Evolutionary conservation across 164 flowering plant species (phyloP).

Genomic region (Kingdonia uniflora): DNA sequence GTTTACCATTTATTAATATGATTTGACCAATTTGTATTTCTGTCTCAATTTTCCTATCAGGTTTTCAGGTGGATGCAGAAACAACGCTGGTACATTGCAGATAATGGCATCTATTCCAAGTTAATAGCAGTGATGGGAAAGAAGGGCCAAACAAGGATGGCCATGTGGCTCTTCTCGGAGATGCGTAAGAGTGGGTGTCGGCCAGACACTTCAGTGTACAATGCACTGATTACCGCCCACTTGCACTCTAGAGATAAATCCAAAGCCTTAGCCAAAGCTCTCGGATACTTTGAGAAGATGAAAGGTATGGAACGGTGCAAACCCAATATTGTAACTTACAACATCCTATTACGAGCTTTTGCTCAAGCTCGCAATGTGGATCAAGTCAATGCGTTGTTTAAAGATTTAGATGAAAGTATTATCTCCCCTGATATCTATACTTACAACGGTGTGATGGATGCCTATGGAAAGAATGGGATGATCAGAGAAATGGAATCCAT

Average conservation of each 20-base stretch:
- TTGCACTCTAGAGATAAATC: slow-evolving; percentile 74
- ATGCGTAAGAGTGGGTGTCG: slow-evolving; percentile 96
- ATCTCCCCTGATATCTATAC: slow-evolving; percentile 77
- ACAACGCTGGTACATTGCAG: slow-evolving; percentile 90
- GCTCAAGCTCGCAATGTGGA: slow-evolving; percentile 65
- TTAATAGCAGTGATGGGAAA: slow-evolving; percentile 93
- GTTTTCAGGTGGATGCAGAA: slow-evolving; percentile 99
- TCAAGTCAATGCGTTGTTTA: slow-evolving; percentile 61
- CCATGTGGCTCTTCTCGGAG: slow-evolving; percentile 99
- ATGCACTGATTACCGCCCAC: slow-evolving; percentile 85
- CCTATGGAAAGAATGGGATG: slow-evolving; percentile 89
- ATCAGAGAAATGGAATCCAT: slow-evolving; percentile 78
- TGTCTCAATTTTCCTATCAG: slow-evolving; percentile 24
- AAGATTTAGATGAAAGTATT: slow-evolving; percentile 64
- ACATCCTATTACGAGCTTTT: slow-evolving; percentile 83
- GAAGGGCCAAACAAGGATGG: slow-evolving; percentile 88
- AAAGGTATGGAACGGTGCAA: slow-evolving; percentile 75
- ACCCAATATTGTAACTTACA: slow-evolving; percentile 85
- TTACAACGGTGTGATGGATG: slow-evolving; percentile 94
- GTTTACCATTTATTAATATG: no score
- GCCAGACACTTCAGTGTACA: slow-evolving; percentile 91
- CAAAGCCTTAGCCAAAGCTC: slow-evolving; percentile 73
- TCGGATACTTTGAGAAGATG: slow-evolving; percentile 84
- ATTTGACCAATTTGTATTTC: no score
- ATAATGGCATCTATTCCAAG: slow-evolving; percentile 88